Evolutionary conservation across 345 rosid genomes (phyloP).

Genomic region (Populus tremula): DNA sequence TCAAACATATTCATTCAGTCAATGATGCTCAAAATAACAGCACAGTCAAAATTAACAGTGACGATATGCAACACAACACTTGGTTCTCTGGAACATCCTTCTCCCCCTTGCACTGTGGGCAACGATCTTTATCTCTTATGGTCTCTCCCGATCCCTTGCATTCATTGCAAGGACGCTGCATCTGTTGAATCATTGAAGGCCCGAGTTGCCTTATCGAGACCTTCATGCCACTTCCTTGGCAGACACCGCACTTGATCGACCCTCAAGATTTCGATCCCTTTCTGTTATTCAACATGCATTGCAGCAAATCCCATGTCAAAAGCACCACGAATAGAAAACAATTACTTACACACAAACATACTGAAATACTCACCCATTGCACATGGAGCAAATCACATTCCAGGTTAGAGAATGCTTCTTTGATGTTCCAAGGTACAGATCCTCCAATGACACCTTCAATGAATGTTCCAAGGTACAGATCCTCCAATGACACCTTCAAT

Average conservation of each 20-base stretch:
- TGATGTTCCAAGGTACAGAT: conserved; percentile 64
- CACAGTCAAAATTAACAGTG: neutral
- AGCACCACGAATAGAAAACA: too few species aligned
- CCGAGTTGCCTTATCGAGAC: conserved; percentile 84
- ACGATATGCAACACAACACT: conserved; percentile 41
- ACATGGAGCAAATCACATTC: conserved; percentile 73
- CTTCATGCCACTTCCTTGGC: conserved; percentile 89
- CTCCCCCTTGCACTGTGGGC: conserved; percentile 79
- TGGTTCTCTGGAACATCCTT: conserved; percentile 83
- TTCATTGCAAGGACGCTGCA: conserved; percentile 87
- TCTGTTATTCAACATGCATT: conserved; percentile 27
- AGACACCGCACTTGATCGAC: conserved; percentile 66
- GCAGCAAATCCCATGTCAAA: neutral
- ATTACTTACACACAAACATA: neutral
- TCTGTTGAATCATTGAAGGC: conserved; percentile 92
- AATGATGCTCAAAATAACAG: neutral
- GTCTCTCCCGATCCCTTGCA: conserved; percentile 90
- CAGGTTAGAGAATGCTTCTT: conserved; percentile 87
- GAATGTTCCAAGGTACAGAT: conserved; percentile 78
- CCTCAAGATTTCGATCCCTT: conserved; percentile 93
- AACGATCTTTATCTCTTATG: conserved; percentile 68
- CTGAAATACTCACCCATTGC: conserved; percentile 62
- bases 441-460: conserved; percentile 73
- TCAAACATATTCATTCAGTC: neutral
- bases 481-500: conserved; percentile 73